Evolutionary conservation across 1,284 basidiomycete genomes (phyloP), one percentile per base, ranked within the genome.

Genomic region (Schizophyllum amplum): DNA sequence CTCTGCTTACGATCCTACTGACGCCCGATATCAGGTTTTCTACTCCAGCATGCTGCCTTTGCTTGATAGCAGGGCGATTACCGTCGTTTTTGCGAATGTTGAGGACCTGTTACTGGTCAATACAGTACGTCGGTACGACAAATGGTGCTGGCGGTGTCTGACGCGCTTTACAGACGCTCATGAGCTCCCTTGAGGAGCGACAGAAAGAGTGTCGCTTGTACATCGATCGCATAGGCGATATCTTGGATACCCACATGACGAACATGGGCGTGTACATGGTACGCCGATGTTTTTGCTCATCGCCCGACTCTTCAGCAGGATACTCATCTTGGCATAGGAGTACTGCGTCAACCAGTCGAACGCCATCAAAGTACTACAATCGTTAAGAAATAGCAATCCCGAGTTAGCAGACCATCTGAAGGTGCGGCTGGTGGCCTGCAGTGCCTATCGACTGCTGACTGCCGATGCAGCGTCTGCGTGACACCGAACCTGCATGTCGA

Each of bases 121-220:
- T 65, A 94, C 92, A 20, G 89, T 90, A 63, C 59, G 81, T 66
- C 17, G 15, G 27, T 9, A 3, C 33, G 17, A 9, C 17, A 60
- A 48, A 62, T 58, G 47, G 57, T 52, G 15, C 55, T 57, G 13
- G 5, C 7, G 6, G n/a, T 49, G 5, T 49, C 22, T 49, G 27
- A 33, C 27, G 46, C 46, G 24, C 23, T 51, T 51, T 57, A 1
- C 61, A 91, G 83, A 79, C 84, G 0, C 93, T 96, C 69, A 71
- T 94, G 58, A 92, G 90, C 61, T 85, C 85, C 15, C 77, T 98
- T 9, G 95, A 98, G 68, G 89, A 93, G 61, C 79, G 95, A 6
- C 95, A 98, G 69, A 91, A 90, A 64, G 84, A 89, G 20, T 92
- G 90, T 64, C 75, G 94, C n/a, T 71, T 98, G 49, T 98, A 97